A percentile compares a stretch with the other conserved stretches of the same genome.
phyloP scores from a whole-genome alignment of 140 eudicot genomes.

The Stevia rebaudiana region DNA sequence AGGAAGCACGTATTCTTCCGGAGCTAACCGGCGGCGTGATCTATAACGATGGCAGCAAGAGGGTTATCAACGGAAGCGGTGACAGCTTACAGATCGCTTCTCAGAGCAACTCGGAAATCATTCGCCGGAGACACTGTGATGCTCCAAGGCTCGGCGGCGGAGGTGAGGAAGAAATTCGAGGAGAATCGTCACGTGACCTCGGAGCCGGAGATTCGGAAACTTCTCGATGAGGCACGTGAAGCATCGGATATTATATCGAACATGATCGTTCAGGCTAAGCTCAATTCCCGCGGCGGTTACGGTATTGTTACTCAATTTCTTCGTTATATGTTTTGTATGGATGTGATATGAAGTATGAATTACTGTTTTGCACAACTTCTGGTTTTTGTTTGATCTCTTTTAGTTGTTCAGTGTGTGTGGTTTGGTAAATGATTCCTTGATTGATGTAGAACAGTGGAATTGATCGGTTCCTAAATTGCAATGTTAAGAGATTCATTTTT shows the following conservation, averaged over 20 bases:
- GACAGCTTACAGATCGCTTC: constrained; percentile 60
- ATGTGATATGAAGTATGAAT: neutral
- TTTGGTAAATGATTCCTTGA: neutral
- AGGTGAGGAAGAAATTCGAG: constrained; percentile 74
- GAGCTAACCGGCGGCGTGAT: constrained; percentile 19
- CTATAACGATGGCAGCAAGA: constrained; percentile 42
- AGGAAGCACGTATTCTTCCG: constrained; percentile 17
- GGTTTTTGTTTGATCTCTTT: neutral
- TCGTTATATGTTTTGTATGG: neutral
- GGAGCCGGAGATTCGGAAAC: constrained; percentile 52
- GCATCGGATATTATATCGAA: constrained; percentile 68
- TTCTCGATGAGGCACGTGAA: constrained; percentile 67
- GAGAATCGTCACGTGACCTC: constrained; percentile 76
- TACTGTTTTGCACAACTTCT: neutral
- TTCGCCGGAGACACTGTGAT: constrained; percentile 76
- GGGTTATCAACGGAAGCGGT: constrained; percentile 42
- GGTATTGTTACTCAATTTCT: constrained; percentile 29
- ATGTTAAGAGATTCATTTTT: constrained; percentile 6
- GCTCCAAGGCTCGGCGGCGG: constrained; percentile 78
- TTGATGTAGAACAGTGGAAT: neutral
- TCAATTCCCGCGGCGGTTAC: constrained; percentile 68
- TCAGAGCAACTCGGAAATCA: constrained; percentile 67
- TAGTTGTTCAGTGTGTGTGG: neutral
- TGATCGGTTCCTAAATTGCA: neutral
- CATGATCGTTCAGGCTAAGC: constrained; percentile 86